Conservation (phyloP, 768 basidiomycete species). For the Podaxis mareebaensis region DNA sequence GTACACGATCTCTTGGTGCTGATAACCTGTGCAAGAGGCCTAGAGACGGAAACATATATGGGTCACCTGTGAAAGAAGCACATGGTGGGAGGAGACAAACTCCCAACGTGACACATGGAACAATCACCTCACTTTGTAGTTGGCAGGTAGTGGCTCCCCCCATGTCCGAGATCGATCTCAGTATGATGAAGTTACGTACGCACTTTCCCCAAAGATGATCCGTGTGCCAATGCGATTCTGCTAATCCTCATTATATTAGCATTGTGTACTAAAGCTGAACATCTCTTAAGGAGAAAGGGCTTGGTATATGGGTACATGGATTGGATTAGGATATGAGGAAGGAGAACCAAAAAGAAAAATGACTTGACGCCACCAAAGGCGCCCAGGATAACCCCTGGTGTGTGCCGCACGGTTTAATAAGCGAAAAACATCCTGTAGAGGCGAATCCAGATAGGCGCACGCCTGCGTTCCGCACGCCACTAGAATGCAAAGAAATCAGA, state of each 20-base stretch:
- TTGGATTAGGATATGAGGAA: background rate
- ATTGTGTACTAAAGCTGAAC: background rate
- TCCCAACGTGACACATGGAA: background rate
- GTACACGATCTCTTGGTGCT: background rate
- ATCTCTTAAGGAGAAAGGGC: background rate
- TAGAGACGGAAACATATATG: background rate
- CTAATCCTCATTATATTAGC: background rate
- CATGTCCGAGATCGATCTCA: background rate
- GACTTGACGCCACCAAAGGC: background rate
- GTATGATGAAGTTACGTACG: background rate
- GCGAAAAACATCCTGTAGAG: slow-evolving; percentile 41
- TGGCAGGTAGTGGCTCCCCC: background rate
- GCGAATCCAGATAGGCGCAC: slow-evolving; percentile 38
- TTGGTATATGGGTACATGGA: background rate
- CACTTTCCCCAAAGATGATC: background rate
- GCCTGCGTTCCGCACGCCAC: slow-evolving; percentile 39
- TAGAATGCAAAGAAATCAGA: slow-evolving; percentile 14
- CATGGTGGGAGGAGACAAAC: background rate
- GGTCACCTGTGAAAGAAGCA: background rate
- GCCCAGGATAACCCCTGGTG: background rate
- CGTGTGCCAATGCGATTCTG: background rate
- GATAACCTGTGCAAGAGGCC: too few relatives aligned
- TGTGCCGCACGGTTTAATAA: slow-evolving; percentile 25
- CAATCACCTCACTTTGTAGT: background rate
- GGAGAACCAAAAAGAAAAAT: background rate